These are phyloP conservation scores for Kondoa subrosea DNA, from an alignment of 768 basidiomycete genomes.

Conservation along the genomic window DNA sequence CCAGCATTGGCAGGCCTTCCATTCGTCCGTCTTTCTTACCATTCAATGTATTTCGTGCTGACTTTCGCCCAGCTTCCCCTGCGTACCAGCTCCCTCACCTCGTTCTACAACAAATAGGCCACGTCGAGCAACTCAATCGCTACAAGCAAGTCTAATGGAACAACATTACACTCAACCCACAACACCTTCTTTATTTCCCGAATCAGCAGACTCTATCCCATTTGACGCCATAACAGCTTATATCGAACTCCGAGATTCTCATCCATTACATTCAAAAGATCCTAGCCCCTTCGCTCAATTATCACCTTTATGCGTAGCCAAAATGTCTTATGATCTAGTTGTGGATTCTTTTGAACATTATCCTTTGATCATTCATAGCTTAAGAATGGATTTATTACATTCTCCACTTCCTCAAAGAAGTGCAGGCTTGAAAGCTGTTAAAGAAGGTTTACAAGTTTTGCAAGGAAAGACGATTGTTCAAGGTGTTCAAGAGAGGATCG, in stretches of 20 bases:
- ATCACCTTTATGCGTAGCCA: not conserved
- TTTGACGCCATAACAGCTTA: not conserved
- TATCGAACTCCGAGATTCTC: not conserved
- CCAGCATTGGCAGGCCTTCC: not conserved
- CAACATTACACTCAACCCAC: not conserved
- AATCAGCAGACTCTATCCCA: not conserved
- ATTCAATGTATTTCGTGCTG: too few relatives aligned
- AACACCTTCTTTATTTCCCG: not conserved
- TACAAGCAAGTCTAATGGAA: not conserved
- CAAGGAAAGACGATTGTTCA: not conserved
- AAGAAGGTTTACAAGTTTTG: not conserved
- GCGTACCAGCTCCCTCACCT: not conserved
- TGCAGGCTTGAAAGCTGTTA: not conserved
- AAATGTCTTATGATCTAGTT: not conserved
- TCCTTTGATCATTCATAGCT: not conserved
- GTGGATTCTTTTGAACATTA: not conserved
- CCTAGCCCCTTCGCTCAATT: not conserved
- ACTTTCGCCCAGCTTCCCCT: too few relatives aligned
- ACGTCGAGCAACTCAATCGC: not conserved
- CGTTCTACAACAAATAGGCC: not conserved
- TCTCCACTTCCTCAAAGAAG: not conserved
- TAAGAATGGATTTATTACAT: not conserved
- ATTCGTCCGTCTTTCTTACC: not conserved
- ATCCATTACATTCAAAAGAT: not conserved
- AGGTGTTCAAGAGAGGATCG: not conserved